phyloP scores from a whole-genome alignment of 768 basidiomycete genomes.

The Botryobasidium botryosum region DNA sequence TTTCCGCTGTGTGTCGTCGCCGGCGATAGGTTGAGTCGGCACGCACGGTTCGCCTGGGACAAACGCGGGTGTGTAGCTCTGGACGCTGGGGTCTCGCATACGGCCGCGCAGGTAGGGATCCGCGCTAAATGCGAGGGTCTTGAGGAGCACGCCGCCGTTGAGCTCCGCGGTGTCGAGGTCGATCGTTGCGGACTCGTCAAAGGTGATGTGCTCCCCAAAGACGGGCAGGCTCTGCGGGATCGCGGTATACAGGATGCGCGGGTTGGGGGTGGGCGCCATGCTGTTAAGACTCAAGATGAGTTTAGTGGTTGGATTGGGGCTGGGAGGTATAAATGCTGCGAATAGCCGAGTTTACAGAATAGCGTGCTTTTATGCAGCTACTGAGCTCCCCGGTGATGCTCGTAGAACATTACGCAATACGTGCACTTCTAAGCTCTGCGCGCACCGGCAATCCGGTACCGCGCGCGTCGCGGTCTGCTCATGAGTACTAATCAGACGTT shows the following conservation, averaged over 20 bases:
- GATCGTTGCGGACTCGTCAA: constrained; percentile 18
- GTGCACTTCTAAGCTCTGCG: too few relatives aligned
- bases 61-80: constrained; percentile 17
- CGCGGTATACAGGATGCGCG: neutral
- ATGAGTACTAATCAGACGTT: too few relatives aligned
- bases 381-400: too few relatives aligned
- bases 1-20: neutral
- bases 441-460: too few relatives aligned
- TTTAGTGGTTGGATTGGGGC: too few relatives aligned
- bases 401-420: too few relatives aligned
- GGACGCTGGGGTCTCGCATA: constrained; percentile 21
- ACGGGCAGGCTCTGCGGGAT: neutral
- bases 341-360: too few relatives aligned
- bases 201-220: neutral
- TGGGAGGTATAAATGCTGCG: too few relatives aligned
- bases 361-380: too few relatives aligned
- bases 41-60: constrained; percentile 18
- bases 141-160: constrained; percentile 32
- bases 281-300: too few relatives aligned
- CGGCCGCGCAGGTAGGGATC: constrained; percentile 29
- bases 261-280: neutral
- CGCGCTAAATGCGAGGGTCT: constrained; percentile 30
- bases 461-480: too few relatives aligned
- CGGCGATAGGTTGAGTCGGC: neutral
- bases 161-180: constrained; percentile 31